Evolutionary conservation across 148 eudicot genomes (phyloP), one percentile per base, ranked within the genome.

Genomic region (Dysphania ambrosioides): DNA sequence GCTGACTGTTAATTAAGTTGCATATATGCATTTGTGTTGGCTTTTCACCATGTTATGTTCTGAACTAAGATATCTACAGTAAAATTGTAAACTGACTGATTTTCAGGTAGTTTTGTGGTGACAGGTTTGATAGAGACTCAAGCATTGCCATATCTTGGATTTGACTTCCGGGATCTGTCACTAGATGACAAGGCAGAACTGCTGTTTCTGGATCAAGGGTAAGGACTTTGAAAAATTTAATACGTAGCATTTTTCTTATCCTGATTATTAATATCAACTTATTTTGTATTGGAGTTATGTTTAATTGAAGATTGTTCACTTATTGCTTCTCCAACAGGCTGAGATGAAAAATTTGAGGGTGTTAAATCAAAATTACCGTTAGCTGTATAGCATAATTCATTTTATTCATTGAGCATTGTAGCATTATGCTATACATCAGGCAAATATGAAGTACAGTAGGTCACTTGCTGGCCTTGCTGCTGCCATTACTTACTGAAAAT

Each of bases 31-130:
- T 66, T 40, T 24, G 9, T 27, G 31, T 24, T 38, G 40, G 36
- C 8, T 60, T 13, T 44, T 29, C 18, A 26, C 15, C 26, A 16
- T 68, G 70, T 67, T 41, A 18, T 26, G 23, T 41, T 35, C 2
- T 26, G 27, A 38, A 31, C 47, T 32, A 18, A 11, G 23, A 32
- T 44, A 73, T 27, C 30, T 59, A 18, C 1, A 12, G 62, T 21
- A 34, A 58, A 68, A 26, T 68, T 26, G 69, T 77, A 72, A n/a
- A 66, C 89, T 92, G 76, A 91, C 81, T 47, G 16, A 70, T 79
- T 81, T 77, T 85, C 90, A 88, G 98, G 87, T 93, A 95, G 99
- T 89, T 95, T 92, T 85, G 87, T 88, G 90, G 79, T 95, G 88
- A 85, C 99, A 92, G 98, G 97, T 57, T 77, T 92, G 71, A 79